Evolutionary conservation across 2,329 filamentous ascomycete species (phyloP).

Genomic region (Madurella mycetomatis): DNA sequence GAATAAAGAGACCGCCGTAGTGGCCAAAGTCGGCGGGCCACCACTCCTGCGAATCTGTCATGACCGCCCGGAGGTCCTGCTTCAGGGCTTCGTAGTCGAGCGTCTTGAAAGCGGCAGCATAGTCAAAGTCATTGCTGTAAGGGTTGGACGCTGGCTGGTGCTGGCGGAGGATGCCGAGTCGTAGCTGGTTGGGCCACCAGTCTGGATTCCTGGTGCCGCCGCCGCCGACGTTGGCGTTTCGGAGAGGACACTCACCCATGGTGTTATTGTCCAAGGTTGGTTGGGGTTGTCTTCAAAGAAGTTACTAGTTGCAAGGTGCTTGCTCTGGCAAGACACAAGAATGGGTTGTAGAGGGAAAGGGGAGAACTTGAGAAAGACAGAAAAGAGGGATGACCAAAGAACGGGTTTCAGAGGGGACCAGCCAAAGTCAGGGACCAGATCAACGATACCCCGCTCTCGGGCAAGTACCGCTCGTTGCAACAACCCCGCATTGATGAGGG

Average conservation of each 20-base stretch:
- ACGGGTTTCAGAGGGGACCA: neutral
- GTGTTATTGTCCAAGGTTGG: neutral
- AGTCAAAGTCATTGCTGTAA: constrained; percentile 63
- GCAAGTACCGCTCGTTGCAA: constrained; percentile 11
- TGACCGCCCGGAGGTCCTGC: constrained; percentile 65
- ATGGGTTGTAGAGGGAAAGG: neutral
- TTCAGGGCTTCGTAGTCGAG: constrained; percentile 68
- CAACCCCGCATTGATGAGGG: constrained; percentile 20
- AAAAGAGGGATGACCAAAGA: neutral
- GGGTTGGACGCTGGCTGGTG: constrained; percentile 62
- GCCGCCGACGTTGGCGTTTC: constrained; percentile 44
- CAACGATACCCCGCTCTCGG: constrained; percentile 8
- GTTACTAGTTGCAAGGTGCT: neutral
- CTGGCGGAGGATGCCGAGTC: constrained; percentile 69
- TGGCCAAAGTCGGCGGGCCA: constrained; percentile 81
- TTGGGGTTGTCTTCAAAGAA: neutral
- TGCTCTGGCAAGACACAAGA: neutral
- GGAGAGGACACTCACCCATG: constrained; percentile 32
- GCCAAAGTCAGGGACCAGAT: neutral
- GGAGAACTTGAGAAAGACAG: neutral
- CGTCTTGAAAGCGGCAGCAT: constrained; percentile 66
- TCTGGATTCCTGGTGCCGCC: constrained; percentile 64
- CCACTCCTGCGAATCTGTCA: constrained; percentile 76
- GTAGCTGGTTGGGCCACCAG: constrained; percentile 70
- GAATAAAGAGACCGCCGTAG: constrained; percentile 75